Base-by-base conservation (phyloP, 1,284 basidiomycete species). In the Termitomyces sp. region DNA sequence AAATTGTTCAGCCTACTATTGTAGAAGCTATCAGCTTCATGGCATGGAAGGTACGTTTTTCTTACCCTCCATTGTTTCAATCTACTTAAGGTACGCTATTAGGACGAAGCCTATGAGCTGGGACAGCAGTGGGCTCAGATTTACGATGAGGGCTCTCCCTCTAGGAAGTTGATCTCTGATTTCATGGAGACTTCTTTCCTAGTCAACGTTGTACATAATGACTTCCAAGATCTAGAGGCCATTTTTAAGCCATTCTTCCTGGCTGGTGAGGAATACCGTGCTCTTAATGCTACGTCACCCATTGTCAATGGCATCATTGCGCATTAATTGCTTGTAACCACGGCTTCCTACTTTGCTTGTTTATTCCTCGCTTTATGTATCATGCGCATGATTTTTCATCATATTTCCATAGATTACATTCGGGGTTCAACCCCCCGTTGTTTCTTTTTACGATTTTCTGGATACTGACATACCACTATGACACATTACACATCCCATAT, bases 51-150 rank as follows among this genome's bases (percentile, higher is more conserved):
- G 91, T 88, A 53, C 28, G 79, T 61, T 42, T 26, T 54, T 53
- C 43, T 19, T 21, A 36, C 34, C 52, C 53, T n/a, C 19, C 33
- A 47, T 40, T 10, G 15, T 15, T 24, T 54, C 4, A 13, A 33
- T 6, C 30, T 28, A 54, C 9, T 61, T 47, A 43, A 52, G 3
- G 33, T 44, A 31, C 10, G 40, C 41, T 43, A 55, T 5, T 5
- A 92, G 90, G 96, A 99, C 65, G 97, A 99, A 71, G 97, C 97
- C 2, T 99, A 90, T 66, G 94, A 95, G 68, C 86, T 99, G 45
- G 97, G 96, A 51, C 76, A 80, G 43, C 94, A 98, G 71, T 99
- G 97, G 97, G 90, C 92, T 24, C 79, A 86, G 62, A 73, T 97
- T 53, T 99, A 98, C 69, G 92, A 94, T 48, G 73, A 85, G 26